These are phyloP conservation scores for Austroboletus festivus DNA, from an alignment of 768 basidiomycete genomes.

Conservation along the genomic window DNA sequence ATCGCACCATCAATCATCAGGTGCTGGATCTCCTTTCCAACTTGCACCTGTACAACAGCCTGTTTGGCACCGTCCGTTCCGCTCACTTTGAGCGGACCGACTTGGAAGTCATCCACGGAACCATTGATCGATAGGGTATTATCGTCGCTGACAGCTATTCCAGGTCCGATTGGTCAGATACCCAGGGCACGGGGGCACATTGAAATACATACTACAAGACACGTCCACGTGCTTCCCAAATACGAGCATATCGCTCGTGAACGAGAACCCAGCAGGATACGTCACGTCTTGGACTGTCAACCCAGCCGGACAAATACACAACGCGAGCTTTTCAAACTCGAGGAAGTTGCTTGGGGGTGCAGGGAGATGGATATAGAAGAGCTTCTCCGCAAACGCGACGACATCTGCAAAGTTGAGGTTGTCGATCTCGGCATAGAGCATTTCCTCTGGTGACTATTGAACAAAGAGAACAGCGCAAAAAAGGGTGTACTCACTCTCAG, in stretches of 20 bases:
- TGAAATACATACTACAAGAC: no score
- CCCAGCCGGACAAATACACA: slow-evolving; percentile 2
- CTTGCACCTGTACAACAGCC: slow-evolving; percentile 1
- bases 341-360: slow-evolving; percentile 8
- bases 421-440: slow-evolving; percentile 4
- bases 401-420: slow-evolving; percentile 7
- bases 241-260: slow-evolving; percentile 2
- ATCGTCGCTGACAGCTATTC: background rate
- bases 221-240: slow-evolving; percentile 3
- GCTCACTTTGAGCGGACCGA: slow-evolving; percentile 7
- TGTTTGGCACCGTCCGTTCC: background rate
- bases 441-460: slow-evolving; percentile 2
- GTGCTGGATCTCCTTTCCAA: slow-evolving; percentile 5
- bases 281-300: background rate
- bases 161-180: background rate
- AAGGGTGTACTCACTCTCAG: background rate
- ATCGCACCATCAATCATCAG: slow-evolving; percentile 4
- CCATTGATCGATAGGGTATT: slow-evolving; percentile 3
- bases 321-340: slow-evolving; percentile 2
- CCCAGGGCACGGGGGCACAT: no score
- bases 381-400: slow-evolving; percentile 6
- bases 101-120: background rate
- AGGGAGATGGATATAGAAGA: slow-evolving; percentile 1
- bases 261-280: slow-evolving; percentile 9
- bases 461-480: background rate